These are phyloP conservation scores for Backusella tuberculispora DNA, from an alignment of 192 early-diverging fungal species.

Conservation along the genomic window DNA sequence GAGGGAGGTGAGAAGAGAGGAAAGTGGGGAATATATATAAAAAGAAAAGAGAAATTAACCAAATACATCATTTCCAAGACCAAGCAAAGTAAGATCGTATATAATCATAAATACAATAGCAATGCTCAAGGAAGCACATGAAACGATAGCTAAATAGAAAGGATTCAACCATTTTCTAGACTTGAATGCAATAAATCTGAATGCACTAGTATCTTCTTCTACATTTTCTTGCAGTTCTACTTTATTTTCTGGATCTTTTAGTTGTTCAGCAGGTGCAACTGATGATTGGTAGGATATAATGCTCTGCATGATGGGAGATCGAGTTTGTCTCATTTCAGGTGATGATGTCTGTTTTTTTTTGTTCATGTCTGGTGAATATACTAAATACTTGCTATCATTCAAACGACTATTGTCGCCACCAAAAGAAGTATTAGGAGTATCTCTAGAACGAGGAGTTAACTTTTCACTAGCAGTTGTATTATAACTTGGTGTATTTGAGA, in stretches of 20 bases:
- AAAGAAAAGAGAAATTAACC: neutral
- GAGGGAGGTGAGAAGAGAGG: no score
- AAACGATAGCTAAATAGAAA: slow-evolving; percentile 25
- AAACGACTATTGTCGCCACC: neutral
- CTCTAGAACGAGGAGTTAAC: neutral
- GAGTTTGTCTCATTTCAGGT: neutral
- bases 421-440: neutral
- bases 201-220: slow-evolving; percentile 20
- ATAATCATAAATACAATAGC: slow-evolving; percentile 52
- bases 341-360: neutral
- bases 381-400: neutral
- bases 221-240: neutral
- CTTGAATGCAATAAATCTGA: slow-evolving; percentile 28
- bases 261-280: slow-evolving; percentile 2
- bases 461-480: neutral
- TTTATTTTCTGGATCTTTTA: slow-evolving; percentile 1
- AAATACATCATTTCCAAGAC: slow-evolving; percentile 46
- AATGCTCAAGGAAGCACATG: slow-evolving; percentile 34
- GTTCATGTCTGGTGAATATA: neutral
- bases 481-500: neutral
- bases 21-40: no score
- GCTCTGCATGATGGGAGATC: slow-evolving; percentile 16
- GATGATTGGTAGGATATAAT: slow-evolving; percentile 16
- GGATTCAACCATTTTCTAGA: slow-evolving; percentile 26
- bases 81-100: slow-evolving; percentile 57